Base-by-base conservation (phyloP, 805 yeast genomes). In the Candida fluviatilis region DNA sequence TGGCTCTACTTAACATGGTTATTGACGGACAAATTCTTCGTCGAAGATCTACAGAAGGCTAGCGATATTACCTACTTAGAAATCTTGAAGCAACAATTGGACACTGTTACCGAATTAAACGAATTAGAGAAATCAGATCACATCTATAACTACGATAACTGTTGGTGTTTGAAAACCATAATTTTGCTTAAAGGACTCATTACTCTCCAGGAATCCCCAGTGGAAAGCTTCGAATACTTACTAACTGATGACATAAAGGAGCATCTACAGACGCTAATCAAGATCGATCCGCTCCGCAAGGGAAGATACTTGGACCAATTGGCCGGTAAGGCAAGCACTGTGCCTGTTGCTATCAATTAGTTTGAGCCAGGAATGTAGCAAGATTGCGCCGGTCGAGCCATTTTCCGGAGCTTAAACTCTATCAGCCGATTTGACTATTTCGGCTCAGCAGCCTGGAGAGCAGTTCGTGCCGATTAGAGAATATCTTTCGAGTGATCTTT, bases 1-100 rank as follows among this genome's bases (percentile, higher is more conserved):
- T 93, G 98, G 97, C 71, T 84, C 2, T 93, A 90, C 55, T 70
- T 87, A 41, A 75, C 80, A 36, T 93, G 98, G 98, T 66, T 91
- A 16, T 53, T 77, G 5, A 66, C 72, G 5, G 71, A 71, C 26
- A 57, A 56, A 10, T 60, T 74, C 24, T 64, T 76, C 25, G 52
- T 55, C 4, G 49, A 35, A 14, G 40, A 16, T n/a, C 52, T 77
- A 5, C 71, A 71, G 25, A 57, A 57, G 8, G 60, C 73, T 23
- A 63, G 75, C 26, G 51, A 55, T 4, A 13, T 10, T 5, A 60
- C 65, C 15, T 69, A 69, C 37, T 19, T 49, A 1, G 51, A 52
- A 0, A 49, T 84, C 1, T 54, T 85, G 8, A 43, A 60, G 1
- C 54, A 59, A 1, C 78, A 84, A 35, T 56, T 78, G 6, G 43